Evolutionary conservation across 345 rosid species (phyloP).

Genomic region (Kernera saxatilis): DNA sequence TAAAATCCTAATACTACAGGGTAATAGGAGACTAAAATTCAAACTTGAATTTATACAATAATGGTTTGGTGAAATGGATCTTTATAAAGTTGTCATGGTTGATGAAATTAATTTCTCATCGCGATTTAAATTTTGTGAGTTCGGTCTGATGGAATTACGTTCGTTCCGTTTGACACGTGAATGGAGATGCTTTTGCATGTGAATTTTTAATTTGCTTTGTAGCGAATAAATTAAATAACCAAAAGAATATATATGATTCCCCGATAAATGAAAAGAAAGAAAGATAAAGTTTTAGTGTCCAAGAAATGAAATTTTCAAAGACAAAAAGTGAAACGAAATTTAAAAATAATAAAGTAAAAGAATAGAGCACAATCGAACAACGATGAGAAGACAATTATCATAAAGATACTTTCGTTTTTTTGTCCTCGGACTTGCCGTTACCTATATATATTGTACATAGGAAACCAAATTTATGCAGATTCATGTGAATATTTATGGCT

Average conservation of each 20-base stretch:
- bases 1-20: neutral
- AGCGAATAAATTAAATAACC: neutral
- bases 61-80: neutral
- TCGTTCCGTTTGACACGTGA: slow-evolving; percentile 28
- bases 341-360: slow-evolving; percentile 6
- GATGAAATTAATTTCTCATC: neutral
- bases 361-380: slow-evolving; percentile 25
- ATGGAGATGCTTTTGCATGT: slow-evolving; percentile 28
- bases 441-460: neutral
- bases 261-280: slow-evolving; percentile 22
- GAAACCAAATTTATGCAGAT: neutral
- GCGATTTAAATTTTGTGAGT: neutral
- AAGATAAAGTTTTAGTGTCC: slow-evolving; percentile 22
- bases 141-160: slow-evolving; percentile 9
- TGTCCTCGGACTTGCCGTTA: slow-evolving; percentile 18
- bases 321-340: neutral
- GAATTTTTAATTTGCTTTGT: slow-evolving; percentile 20
- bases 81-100: neutral
- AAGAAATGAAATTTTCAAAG: slow-evolving; percentile 17
- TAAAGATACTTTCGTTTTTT: slow-evolving; percentile 25
- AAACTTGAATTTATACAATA: neutral
- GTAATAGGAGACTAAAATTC: neutral
- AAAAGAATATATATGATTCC: slow-evolving; percentile 20
- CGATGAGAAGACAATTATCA: slow-evolving; percentile 30
- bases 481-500: no score